Evolutionary conservation across 768 basidiomycete species (phyloP).

Genomic region (Lanmaoa pseudosensibilis): DNA sequence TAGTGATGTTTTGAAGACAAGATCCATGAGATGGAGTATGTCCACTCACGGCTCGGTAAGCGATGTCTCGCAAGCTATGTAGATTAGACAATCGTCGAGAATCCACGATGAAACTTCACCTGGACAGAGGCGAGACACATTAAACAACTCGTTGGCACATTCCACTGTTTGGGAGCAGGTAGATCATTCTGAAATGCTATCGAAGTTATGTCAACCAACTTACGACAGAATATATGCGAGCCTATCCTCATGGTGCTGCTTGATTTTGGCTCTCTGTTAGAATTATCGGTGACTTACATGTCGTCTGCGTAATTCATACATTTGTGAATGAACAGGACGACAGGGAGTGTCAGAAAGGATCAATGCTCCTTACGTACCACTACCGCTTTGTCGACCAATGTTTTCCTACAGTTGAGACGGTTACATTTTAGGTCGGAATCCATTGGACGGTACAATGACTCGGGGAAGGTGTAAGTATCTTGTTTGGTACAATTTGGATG

Average conservation of each 20-base stretch:
- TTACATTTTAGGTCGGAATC: constrained; percentile 79
- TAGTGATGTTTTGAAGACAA: neutral
- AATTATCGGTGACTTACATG: constrained; percentile 40
- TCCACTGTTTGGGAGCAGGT: constrained; percentile 51
- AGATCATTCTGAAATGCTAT: neutral
- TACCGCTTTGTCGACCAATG: constrained; percentile 75
- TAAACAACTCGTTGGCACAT: constrained; percentile 84
- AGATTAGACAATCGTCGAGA: constrained; percentile 2
- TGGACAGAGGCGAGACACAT: constrained; percentile 73
- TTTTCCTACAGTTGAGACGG: constrained; percentile 68
- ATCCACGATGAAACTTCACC: constrained; percentile 39
- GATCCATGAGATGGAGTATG: neutral
- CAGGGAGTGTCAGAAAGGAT: neutral
- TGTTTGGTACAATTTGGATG: neutral
- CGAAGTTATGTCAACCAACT: constrained; percentile 5
- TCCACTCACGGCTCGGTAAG: constrained; percentile 70
- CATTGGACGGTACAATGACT: constrained; percentile 39
- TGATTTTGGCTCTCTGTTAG: neutral
- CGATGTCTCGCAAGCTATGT: constrained; percentile 76
- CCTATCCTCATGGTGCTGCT: constrained; percentile 41
- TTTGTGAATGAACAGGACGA: constrained; percentile 3
- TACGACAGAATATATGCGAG: constrained; percentile 86
- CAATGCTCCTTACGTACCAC: constrained; percentile 54
- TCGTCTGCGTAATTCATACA: constrained; percentile 43
- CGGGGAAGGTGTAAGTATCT: neutral